Base-by-base conservation (phyloP, 345 rosid genomes). In the Firmiana major region DNA sequence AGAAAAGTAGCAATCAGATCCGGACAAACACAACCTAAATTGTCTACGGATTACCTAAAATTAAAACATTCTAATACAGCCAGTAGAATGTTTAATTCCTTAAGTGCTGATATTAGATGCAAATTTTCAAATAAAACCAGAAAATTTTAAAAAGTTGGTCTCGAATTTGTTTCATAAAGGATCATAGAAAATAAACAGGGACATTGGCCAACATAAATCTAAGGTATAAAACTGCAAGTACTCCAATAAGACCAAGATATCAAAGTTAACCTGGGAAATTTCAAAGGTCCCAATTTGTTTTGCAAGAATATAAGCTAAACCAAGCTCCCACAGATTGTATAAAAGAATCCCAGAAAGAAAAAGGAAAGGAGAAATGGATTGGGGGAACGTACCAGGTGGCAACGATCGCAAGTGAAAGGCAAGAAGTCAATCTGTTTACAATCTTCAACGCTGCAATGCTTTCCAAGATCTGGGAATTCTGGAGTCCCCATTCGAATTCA, bases 391-490 rank as follows among this genome's bases (percentile, higher is more conserved):
- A 93, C 97, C 98, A 86, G 85, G 79, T 75, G 74, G 88, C 99
- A 95, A 57, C 94, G 88, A 82, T 95, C 98, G 88, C 99, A 95
- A 38, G 97, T 93, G 91, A 95, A 95, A 63, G 99, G 99, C 68
- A 95, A 81, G 88, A 93, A 95, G 84, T 95, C 99, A 83, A 95
- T 93, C 80, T 82, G 98, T 78, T 87, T 89, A 86, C 99, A 95
- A 75, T 86, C 87, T 54, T 90, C 86, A 26, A 90, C 88, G 80
- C 85, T 82, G 88, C 99, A 95, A 79, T 95, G 99, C 84, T 88
- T 90, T 58, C 99, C 98, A 16, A 95, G 97, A 90, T 93, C 90
- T 73, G 99, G 99, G 77, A 95, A 95, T 83, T 89, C 90, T 1
- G 98, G 99, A n/a, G 99, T 95, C 28, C 99, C 99, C 99, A 95